Percentiles rank a stretch among this genome's conserved stretches.
phyloP scores from a whole-genome alignment of 257 asterid genomes.

The Capsicum pubescens region DNA sequence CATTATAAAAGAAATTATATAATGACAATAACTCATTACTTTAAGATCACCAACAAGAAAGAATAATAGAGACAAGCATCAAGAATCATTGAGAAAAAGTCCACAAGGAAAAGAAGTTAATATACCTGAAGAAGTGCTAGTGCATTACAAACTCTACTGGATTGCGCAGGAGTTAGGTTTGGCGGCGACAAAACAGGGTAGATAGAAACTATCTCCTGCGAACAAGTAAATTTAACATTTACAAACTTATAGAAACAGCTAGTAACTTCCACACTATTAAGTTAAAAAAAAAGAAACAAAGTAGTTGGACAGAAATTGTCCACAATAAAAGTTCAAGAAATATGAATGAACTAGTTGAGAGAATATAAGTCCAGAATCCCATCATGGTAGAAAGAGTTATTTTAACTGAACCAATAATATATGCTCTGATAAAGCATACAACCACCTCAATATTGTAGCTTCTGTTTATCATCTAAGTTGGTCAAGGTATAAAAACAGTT shows the following conservation, averaged over 20 bases:
- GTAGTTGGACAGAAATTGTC: background rate
- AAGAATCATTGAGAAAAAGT: background rate
- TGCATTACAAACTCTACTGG: slow-evolving; percentile 46
- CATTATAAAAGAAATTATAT: background rate
- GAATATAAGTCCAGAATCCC: background rate
- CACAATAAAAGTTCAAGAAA: background rate
- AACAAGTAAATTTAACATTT: background rate
- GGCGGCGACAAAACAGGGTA: slow-evolving; percentile 46
- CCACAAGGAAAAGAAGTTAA: background rate
- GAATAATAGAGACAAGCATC: background rate
- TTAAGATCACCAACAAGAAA: background rate
- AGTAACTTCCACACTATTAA: background rate
- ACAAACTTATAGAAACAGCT: slow-evolving; percentile 28
- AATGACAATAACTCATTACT: background rate
- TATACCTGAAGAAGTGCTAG: slow-evolving; percentile 55
- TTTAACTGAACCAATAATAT: slow-evolving; percentile 5
- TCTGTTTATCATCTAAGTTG: too few species aligned
- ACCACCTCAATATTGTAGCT: background rate
- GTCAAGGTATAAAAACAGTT: background rate
- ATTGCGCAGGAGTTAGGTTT: slow-evolving; percentile 40
- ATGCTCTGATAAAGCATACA: background rate
- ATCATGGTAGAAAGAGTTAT: background rate
- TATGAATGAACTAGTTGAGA: background rate
- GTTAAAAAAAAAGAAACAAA: background rate
- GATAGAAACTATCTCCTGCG: slow-evolving; percentile 47